These are phyloP conservation scores for Globisporangium alternatum DNA, from an alignment of 352 stramenopile genomes.

Conservation along the genomic window DNA sequence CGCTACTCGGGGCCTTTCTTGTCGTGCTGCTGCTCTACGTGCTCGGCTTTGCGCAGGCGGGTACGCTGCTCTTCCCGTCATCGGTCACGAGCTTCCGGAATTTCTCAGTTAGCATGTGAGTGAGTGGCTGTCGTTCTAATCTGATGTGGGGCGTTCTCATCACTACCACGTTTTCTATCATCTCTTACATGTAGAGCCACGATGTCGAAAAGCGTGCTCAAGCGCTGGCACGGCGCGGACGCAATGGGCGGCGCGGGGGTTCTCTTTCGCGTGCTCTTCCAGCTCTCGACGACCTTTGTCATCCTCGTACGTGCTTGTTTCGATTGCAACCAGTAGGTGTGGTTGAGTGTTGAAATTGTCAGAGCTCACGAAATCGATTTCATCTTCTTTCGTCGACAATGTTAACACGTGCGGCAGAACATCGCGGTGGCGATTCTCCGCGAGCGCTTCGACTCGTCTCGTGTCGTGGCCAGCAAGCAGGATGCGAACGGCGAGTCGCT, in stretches of 20 bases:
- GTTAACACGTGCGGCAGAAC: slow-evolving; percentile 29
- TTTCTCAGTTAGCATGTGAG: slow-evolving; percentile 51
- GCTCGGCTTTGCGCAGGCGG: slow-evolving; percentile 41
- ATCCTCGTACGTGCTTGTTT: slow-evolving; percentile 29
- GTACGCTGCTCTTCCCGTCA: slow-evolving; percentile 39
- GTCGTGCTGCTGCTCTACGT: slow-evolving; percentile 43
- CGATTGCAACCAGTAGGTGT: neutral
- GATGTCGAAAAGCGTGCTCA: slow-evolving; percentile 25
- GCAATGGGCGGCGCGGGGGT: slow-evolving; percentile 2
- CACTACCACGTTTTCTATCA: neutral
- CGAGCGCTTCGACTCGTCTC: slow-evolving; percentile 49
- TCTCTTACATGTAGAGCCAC: slow-evolving; percentile 20
- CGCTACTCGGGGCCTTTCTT: slow-evolving; percentile 35
- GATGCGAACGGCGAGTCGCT: slow-evolving; percentile 34
- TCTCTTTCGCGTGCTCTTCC: slow-evolving; percentile 36
- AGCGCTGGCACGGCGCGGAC: neutral
- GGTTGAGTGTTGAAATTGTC: neutral
- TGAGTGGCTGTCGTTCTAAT: neutral
- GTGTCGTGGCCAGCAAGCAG: neutral
- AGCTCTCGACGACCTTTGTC: slow-evolving; percentile 39
- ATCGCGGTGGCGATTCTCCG: slow-evolving; percentile 56
- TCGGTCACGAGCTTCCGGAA: slow-evolving; percentile 31
- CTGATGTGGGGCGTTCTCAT: neutral
- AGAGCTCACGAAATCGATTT: neutral
- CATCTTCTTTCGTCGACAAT: neutral